Evolutionary conservation across 2,329 filamentous ascomycete species (phyloP), one percentile per base, ranked within the genome.

Genomic region (Fusarium aywerte): DNA sequence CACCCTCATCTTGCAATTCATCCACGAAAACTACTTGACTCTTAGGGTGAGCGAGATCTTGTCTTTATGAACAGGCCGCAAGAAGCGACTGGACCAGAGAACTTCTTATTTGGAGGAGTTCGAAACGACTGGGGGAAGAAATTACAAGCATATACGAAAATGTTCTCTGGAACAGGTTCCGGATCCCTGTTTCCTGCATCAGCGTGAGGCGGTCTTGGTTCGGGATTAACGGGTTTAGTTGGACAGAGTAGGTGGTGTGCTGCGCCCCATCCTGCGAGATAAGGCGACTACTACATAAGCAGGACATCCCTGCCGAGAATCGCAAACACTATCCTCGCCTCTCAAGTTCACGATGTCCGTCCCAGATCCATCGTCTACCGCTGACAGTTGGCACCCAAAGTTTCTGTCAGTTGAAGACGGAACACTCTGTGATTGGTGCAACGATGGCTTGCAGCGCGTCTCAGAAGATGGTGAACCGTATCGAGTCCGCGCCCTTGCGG

Each of bases 231-330:
- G 15, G 20, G 36, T 20, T 13, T 39, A 20, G 21, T 21, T 5
- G 18, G 15, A 8, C 36, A 23, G 15, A 39, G 7, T 27, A 39
- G 29, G 31, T 39, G 18, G 38, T 25, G 32, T 31, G 33, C 56
- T 59, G 36, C 56, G 42, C 42, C 56, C 29, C 51, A 57, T 57
- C 35, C 16, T 56, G 4, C 25, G n/a, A 11, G 5, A 60, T 27
- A 27, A 10, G 27, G 27, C 27, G 27, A 27, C 27, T 27, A 7
- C 27, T 27, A 27, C 27, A 27, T 10, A 27, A 27, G 11, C 27
- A 27, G 1, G 9, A 27, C 27, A 27, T 10, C 11, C 11, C 9
- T 27, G 11, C 27, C 11, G 27, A 27, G 11, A 9, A 27, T 27
- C 27, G 3, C 3, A 27, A 7, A 27, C 27, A 9, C 27, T 11